Percentiles rank a stretch among this genome's conserved stretches.
phyloP scores from a whole-genome alignment of 1,139 yeast genomes.

The Blastobotrys indianensis region DNA sequence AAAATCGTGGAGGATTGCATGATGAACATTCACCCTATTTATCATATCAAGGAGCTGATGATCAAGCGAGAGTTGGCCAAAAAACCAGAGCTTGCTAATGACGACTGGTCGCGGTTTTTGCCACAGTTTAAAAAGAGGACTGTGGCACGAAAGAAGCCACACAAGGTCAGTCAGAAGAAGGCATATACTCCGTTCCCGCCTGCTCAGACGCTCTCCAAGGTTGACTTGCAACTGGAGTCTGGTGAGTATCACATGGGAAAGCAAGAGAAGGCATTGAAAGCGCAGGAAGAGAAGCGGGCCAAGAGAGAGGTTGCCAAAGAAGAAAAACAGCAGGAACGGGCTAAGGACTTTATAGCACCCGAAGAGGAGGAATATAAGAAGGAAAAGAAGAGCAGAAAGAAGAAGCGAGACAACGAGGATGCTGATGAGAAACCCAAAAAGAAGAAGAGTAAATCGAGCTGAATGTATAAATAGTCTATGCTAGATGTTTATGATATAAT shows the following conservation, averaged over 20 bases:
- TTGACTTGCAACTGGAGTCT: slow-evolving; percentile 94
- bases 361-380: slow-evolving; percentile 52
- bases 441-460: slow-evolving; percentile 16
- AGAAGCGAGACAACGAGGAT: slow-evolving; percentile 21
- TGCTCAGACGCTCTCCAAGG: slow-evolving; percentile 91
- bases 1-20: slow-evolving; percentile 96
- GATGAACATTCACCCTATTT: slow-evolving; percentile 93
- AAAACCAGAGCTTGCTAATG: slow-evolving; percentile 90
- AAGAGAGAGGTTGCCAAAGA: slow-evolving; percentile 68
- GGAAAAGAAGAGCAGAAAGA: slow-evolving; percentile 27
- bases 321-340: slow-evolving; percentile 62
- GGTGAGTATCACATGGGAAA: slow-evolving; percentile 96
- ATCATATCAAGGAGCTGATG: slow-evolving; percentile 95
- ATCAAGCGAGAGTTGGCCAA: slow-evolving; percentile 91
- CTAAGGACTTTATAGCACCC: slow-evolving; percentile 80
- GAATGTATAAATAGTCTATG: background rate
- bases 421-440: slow-evolving; percentile 19
- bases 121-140: slow-evolving; percentile 97
- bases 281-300: slow-evolving; percentile 69
- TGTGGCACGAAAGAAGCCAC: slow-evolving; percentile 88
- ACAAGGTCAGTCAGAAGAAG: slow-evolving; percentile 34
- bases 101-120: slow-evolving; percentile 95
- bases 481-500: background rate
- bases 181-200: slow-evolving; percentile 98
- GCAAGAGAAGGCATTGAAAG: slow-evolving; percentile 67